These are phyloP conservation scores for Lagenaria siceraria DNA, from an alignment of 306 rosid species.

Conservation along the genomic window DNA sequence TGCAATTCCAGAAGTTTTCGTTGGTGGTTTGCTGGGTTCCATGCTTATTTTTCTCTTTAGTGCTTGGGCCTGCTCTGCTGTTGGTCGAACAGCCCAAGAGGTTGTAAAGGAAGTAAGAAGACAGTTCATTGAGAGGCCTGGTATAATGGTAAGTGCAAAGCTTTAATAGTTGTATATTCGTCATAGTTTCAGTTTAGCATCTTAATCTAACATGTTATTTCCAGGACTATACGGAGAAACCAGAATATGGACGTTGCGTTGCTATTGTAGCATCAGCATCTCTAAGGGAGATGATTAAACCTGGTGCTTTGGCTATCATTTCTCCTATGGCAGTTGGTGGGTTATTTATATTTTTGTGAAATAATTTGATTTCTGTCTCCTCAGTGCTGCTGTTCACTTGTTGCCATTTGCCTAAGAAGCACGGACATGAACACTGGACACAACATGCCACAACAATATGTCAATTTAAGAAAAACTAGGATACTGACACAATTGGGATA, in stretches of 20 bases:
- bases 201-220: constrained; percentile 8
- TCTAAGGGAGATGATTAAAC: constrained; percentile 90
- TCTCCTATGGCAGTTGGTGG: constrained; percentile 82
- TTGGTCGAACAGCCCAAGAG: constrained; percentile 97
- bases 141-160: constrained; percentile 78
- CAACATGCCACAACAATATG: too few species aligned
- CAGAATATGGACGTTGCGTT: constrained; percentile 94
- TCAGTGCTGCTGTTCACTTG: not conserved
- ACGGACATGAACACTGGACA: too few species aligned
- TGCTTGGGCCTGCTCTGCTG: constrained; percentile 97
- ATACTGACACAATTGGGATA: too few species aligned
- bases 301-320: constrained; percentile 90
- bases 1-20: constrained; percentile 90
- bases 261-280: constrained; percentile 97
- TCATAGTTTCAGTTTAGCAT: not conserved
- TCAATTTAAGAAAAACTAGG: too few species aligned
- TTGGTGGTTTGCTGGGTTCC: constrained; percentile 93
- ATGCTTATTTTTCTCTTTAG: constrained; percentile 95
- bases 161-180: not conserved
- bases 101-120: constrained; percentile 96
- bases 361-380: constrained; percentile 2
- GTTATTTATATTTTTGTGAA: constrained; percentile 15
- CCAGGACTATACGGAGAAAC: constrained; percentile 90
- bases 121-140: constrained; percentile 98
- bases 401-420: not conserved